These are phyloP conservation scores for Xylaria venustula DNA, from an alignment of 495 filamentous ascomycete genomes.

Conservation along the genomic window DNA sequence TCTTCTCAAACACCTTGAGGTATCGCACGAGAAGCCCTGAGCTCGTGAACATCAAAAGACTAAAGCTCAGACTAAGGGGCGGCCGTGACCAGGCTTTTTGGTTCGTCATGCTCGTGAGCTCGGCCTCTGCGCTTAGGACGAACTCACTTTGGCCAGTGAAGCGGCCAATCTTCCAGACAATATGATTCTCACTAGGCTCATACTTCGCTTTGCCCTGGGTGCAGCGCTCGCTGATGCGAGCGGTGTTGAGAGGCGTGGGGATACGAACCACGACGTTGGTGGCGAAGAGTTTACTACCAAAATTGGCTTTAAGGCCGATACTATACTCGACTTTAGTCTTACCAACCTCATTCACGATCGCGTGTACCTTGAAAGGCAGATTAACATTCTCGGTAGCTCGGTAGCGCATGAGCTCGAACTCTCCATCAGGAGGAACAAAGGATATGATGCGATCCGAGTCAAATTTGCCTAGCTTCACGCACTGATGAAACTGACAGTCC, in stretches of 20 bases:
- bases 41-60: constrained; percentile 95
- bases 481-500: constrained; percentile 99
- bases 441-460: constrained; percentile 97
- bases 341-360: constrained; percentile 95
- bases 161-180: constrained; percentile 97
- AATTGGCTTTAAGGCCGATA: constrained; percentile 96
- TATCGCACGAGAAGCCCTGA: constrained; percentile 90
- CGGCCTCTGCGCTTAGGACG: constrained; percentile 90
- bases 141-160: constrained; percentile 96
- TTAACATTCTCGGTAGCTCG: constrained; percentile 99
- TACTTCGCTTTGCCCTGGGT: constrained; percentile 97
- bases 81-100: constrained; percentile 97
- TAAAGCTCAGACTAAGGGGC: constrained; percentile 87
- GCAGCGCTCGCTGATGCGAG: constrained; percentile 88
- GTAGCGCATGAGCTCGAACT: constrained; percentile 99
- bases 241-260: constrained; percentile 95
- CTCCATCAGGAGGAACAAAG: constrained; percentile 96
- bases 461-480: constrained; percentile 96
- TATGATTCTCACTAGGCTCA: constrained; percentile 95
- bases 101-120: constrained; percentile 92
- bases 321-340: constrained; percentile 99
- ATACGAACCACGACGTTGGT: constrained; percentile 97
- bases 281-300: constrained; percentile 92
- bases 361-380: constrained; percentile 97
- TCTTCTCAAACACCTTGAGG: constrained; percentile 99